Evolutionary conservation across 2,329 filamentous ascomycete species (phyloP), one percentile per base, ranked within the genome.

Genomic region (Madurella fahalii): DNA sequence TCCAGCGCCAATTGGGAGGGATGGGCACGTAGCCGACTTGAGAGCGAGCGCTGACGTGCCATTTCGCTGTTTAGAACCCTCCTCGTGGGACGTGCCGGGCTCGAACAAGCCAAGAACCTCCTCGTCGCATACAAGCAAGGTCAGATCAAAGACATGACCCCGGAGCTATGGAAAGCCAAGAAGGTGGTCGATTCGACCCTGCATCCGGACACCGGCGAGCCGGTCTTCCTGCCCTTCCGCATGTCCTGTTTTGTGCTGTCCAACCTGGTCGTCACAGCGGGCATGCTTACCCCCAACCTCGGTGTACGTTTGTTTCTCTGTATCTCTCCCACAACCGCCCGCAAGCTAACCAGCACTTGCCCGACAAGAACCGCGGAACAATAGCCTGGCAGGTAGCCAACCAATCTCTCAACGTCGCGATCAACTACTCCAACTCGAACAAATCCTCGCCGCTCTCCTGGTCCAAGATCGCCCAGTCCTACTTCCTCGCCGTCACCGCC

Each of bases 391-490:
- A 99, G 74, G 84, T 96, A 55, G 84, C 89, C 63, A 99, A 99
- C 74, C 94, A 99, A 76, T 96, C 92, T 12, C 86, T 99, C 65
- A 99, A 99, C 71, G 94, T 99, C 30, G 93, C 90, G 63, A 93
- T 99, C 79, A 99, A 99, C 80, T 91, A 85, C 70, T 89, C 93
- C 68, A 99, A 99, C 71, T 90, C 93, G 60, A 99, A 99, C 81
- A 99, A 99, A 73, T 96, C 91, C 40, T 92, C 90, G 2, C 90
- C 93, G 1, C 81, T 97, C 59, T 88, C 89, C 17, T 87, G 84
- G 56, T 82, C 83, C 18, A 89, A 90, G 63, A 85, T 99, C 59
- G 82, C 86, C 58, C 86, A 96, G 72, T 96, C 91, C 49, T 99
- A 97, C 77, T 82, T 88, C 68, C 80, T 96, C 58, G 94, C 94